Conservation (phyloP, 2,329 filamentous ascomycete species). For the Knoxdaviesia capensis region DNA sequence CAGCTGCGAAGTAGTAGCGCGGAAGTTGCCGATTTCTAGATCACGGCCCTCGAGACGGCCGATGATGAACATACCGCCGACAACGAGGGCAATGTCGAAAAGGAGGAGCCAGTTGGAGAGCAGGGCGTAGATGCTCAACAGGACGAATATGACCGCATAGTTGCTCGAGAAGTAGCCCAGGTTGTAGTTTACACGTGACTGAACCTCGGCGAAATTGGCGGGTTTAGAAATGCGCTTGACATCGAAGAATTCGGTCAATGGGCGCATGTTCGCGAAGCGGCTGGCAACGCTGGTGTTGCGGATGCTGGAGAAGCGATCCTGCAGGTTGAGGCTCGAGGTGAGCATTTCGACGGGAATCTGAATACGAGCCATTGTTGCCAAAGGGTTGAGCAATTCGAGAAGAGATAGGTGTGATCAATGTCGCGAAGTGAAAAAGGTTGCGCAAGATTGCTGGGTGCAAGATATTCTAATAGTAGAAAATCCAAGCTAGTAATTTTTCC, state of each 20-base stretch:
- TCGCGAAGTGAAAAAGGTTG: background rate
- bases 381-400: constrained; percentile 1
- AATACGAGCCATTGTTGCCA: constrained; percentile 55
- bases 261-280: constrained; percentile 82
- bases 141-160: constrained; percentile 81
- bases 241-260: constrained; percentile 85
- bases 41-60: constrained; percentile 78
- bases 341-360: constrained; percentile 83
- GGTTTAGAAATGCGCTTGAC: constrained; percentile 92
- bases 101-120: constrained; percentile 72
- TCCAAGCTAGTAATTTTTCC: too few species aligned
- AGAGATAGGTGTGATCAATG: constrained; percentile 2
- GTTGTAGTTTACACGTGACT: constrained; percentile 93
- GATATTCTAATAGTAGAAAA: too few species aligned
- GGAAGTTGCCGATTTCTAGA: constrained; percentile 64
- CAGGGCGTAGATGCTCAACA: constrained; percentile 90
- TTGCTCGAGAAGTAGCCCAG: constrained; percentile 95
- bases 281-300: constrained; percentile 58
- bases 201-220: constrained; percentile 71
- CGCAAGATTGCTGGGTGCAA: too few species aligned
- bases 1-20: constrained; percentile 76
- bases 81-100: constrained; percentile 80
- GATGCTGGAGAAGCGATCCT: constrained; percentile 67
- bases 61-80: constrained; percentile 76
- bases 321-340: constrained; percentile 75